Percentiles rank a stretch among this genome's conserved stretches.
These are phyloP conservation scores for Mycena amicta DNA, from an alignment of 768 basidiomycete genomes.

Conservation along the genomic window DNA sequence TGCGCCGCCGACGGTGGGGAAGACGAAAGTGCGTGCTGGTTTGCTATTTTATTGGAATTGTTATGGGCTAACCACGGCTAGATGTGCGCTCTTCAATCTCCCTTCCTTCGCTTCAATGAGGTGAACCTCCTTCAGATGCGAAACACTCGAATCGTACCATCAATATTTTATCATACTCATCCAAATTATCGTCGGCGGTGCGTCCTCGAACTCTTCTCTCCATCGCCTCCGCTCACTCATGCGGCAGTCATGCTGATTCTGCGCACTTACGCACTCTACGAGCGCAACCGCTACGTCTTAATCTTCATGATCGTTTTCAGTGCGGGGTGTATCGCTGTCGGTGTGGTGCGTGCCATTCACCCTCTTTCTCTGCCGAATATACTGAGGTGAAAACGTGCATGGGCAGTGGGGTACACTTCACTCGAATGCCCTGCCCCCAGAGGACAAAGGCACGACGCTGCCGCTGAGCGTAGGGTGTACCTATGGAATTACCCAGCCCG, in stretches of 20 bases:
- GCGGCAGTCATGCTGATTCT: conserved; percentile 10
- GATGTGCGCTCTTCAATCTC: background rate
- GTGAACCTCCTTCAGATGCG: background rate
- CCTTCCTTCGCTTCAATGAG: no score
- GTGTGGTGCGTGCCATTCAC: conserved; percentile 5
- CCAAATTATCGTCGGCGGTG: conserved; percentile 13
- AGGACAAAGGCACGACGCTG: background rate
- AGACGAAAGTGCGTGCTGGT: background rate
- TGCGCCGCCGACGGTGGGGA: conserved; percentile 1
- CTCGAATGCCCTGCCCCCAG: background rate
- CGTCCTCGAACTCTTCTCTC: background rate
- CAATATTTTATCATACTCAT: conserved; percentile 10
- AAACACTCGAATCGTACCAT: conserved; percentile 6
- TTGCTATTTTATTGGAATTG: background rate
- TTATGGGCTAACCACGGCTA: background rate
- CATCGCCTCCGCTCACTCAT: background rate
- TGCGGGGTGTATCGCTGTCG: background rate
- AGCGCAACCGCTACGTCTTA: conserved; percentile 3
- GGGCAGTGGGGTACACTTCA: conserved; percentile 6
- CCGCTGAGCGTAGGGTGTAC: conserved; percentile 8
- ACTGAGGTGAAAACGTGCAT: background rate
- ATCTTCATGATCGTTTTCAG: background rate
- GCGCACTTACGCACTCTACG: conserved; percentile 17
- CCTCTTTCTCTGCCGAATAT: background rate
- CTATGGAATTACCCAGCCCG: background rate